Evolutionary conservation across 2,329 filamentous ascomycete species (phyloP), one percentile per base, ranked within the genome.

Genomic region (Xylariaceae sp.): DNA sequence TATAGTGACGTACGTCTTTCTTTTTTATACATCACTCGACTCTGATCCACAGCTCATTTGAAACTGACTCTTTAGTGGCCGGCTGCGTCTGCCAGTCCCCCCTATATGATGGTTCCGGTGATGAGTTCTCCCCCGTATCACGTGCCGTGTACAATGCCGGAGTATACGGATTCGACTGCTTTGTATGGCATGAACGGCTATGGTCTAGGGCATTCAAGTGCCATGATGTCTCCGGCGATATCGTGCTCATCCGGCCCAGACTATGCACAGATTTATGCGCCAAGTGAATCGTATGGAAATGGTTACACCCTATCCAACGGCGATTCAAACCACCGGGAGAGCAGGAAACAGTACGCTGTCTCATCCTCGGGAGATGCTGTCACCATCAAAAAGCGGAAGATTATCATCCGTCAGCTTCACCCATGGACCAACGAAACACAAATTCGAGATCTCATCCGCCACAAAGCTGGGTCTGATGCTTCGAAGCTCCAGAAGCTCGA

Each of bases 331-430:
- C 39, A 37, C 42, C 47, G 17, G 34, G 56, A 55, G 50, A 39
- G 56, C 6, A 51, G 39, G 4, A 55, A 17, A 42, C 9, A 57
- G 34, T 53, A 52, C 48, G 55, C 37, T 13, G 5, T n/a, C 6
- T 15, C 49, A 7, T 15, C 49, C 49, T 23, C 49, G 30, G 13
- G 23, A 9, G 60, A 59, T 17, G 55, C 65, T 34, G 61, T 70
- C n/a, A 55, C 64, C 1, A 69, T 67, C 2, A 68, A 58, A 57
- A 64, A 60, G 48, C 69, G 70, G 39, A 72, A 72, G 52, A 68
- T 72, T 17, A 68, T 71, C 53, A 66, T 72, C 42, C 71, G 68
- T 54, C 67, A 69, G 13, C 65, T 72, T 56, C 67, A 66, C 34
- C 56, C 66, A 8, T 67, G 63, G 66, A 58, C 56, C 7, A 67